Percentiles rank a stretch among this genome's conserved stretches.
These are phyloP conservation scores for Candida khao-thaluensis DNA, from an alignment of 805 yeast genomes.

Conservation along the genomic window DNA sequence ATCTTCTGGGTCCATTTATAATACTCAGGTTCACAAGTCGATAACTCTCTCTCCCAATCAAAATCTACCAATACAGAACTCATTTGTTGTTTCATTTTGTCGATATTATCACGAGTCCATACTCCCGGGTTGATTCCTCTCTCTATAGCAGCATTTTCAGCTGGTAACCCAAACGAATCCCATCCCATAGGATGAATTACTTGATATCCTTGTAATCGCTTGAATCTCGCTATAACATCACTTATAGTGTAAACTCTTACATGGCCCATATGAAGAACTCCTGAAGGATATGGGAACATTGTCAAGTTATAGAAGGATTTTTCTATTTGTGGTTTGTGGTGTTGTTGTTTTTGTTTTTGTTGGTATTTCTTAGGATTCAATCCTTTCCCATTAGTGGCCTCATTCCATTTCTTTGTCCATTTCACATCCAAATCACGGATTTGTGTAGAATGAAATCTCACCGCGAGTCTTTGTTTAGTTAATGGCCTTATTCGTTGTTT, in stretches of 20 bases:
- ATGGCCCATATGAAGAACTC: constrained; percentile 90
- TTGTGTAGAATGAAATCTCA: background rate
- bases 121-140: constrained; percentile 70
- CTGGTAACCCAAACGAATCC: constrained; percentile 99
- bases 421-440: constrained; percentile 41
- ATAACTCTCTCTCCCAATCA: constrained; percentile 90
- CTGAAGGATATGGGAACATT: constrained; percentile 97
- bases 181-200: constrained; percentile 98
- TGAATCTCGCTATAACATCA: constrained; percentile 77
- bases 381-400: constrained; percentile 29
- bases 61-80: constrained; percentile 74
- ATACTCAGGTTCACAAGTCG: constrained; percentile 84
- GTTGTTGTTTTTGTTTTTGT: background rate
- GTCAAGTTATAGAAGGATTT: constrained; percentile 61
- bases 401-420: constrained; percentile 51
- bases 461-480: background rate
- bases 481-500: constrained; percentile 1
- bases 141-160: constrained; percentile 96
- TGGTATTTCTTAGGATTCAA: constrained; percentile 35
- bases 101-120: constrained; percentile 85
- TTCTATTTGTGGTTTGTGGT: too few relatives aligned
- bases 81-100: constrained; percentile 84
- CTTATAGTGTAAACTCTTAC: constrained; percentile 88
- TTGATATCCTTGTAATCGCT: constrained; percentile 69
- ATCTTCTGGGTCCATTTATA: constrained; percentile 92